Percentiles rank a stretch among this genome's conserved stretches.
These are phyloP conservation scores for Aureoboletus auriporus DNA, from an alignment of 768 basidiomycete genomes.

Conservation along the genomic window DNA sequence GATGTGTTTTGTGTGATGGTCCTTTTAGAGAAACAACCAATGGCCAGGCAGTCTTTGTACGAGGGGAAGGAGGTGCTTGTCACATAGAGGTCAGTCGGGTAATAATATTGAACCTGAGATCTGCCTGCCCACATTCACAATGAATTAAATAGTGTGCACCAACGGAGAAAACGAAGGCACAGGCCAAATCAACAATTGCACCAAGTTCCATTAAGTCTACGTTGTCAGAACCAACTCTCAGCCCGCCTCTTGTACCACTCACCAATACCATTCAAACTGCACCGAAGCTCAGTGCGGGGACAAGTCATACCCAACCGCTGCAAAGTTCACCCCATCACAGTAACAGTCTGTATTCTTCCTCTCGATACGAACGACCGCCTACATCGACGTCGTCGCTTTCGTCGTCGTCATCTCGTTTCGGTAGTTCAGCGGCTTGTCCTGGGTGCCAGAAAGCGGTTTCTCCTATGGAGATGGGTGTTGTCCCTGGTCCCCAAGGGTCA, in stretches of 20 bases:
- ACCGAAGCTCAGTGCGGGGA: constrained; percentile 2
- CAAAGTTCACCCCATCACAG: constrained; percentile 12
- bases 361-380: constrained; percentile 27
- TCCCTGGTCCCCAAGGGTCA: constrained; percentile 79
- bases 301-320: constrained; percentile 7
- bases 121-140: constrained; percentile 4
- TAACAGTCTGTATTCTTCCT: constrained; percentile 23
- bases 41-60: constrained; percentile 70
- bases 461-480: constrained; percentile 81
- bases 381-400: constrained; percentile 14
- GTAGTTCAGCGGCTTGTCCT: constrained; percentile 54
- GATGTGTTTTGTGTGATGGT: constrained; percentile 61
- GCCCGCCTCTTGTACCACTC: constrained; percentile 18
- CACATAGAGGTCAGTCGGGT: constrained; percentile 51
- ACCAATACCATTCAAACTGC: constrained; percentile 15
- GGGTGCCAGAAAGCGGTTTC: constrained; percentile 73
- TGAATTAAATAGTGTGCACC: constrained; percentile 39
- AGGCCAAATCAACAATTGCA: constrained; percentile 9
- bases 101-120: neutral
- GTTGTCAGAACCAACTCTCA: constrained; percentile 5
- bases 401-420: constrained; percentile 28
- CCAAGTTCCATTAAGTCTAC: constrained; percentile 10
- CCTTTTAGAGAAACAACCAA: constrained; percentile 57
- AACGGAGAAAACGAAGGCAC: constrained; percentile 28
- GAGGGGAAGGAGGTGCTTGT: constrained; percentile 59